Evolutionary conservation across 192 early-diverging fungal genomes (phyloP).

Genomic region (Radiomyces spectabilis): DNA sequence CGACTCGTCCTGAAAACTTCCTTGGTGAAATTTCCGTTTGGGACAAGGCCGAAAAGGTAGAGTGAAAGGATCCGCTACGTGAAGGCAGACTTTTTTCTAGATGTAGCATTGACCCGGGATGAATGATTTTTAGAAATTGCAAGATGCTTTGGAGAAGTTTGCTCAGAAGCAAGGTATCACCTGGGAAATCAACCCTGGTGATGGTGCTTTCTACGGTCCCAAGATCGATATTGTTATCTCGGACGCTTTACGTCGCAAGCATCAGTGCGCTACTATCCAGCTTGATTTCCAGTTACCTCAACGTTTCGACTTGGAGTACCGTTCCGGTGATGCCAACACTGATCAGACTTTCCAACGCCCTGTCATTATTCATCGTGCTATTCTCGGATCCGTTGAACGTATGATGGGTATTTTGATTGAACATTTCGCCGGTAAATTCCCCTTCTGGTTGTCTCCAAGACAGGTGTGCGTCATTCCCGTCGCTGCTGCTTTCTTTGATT

Average conservation of each 20-base stretch:
- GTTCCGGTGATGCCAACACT: constrained; percentile 47
- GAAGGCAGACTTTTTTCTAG: not conserved
- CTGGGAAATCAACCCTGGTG: constrained; percentile 90
- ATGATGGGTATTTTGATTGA: constrained; percentile 94
- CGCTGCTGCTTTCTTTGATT: constrained; percentile 65
- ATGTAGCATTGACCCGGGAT: too few species aligned
- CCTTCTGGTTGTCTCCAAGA: constrained; percentile 95
- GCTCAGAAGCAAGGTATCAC: constrained; percentile 33
- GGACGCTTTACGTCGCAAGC: constrained; percentile 84
- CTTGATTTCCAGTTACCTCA: constrained; percentile 97
- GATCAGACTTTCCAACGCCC: constrained; percentile 61
- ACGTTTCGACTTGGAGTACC: constrained; percentile 90
- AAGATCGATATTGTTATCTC: constrained; percentile 97
- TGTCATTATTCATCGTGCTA: constrained; percentile 97
- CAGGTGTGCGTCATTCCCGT: constrained; percentile 91
- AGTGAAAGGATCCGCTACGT: not conserved
- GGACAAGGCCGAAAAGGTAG: constrained; percentile 83
- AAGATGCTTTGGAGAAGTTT: constrained; percentile 71
- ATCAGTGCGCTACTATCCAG: constrained; percentile 97
- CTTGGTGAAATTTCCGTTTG: constrained; percentile 85
- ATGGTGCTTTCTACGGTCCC: constrained; percentile 99
- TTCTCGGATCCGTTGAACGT: constrained; percentile 95
- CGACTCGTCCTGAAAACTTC: constrained; percentile 95
- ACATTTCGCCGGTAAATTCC: constrained; percentile 96
- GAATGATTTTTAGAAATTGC: constrained; percentile 43